Evolutionary conservation across 139 green algal species (phyloP), one percentile per base, ranked within the genome.

Genomic region (Marvania coccoides): DNA sequence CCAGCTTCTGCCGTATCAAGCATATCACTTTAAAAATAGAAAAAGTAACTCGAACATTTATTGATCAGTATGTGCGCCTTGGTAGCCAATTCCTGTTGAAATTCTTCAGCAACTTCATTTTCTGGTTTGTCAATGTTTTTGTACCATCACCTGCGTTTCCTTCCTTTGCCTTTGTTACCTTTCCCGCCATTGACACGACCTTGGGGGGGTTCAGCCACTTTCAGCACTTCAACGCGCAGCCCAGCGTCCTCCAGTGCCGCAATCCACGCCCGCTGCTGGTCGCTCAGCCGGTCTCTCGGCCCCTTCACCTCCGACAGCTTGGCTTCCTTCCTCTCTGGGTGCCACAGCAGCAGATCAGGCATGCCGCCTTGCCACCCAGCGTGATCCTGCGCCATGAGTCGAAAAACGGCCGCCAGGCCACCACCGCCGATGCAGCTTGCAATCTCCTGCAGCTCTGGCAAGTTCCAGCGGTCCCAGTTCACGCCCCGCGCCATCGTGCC

Each of bases 331-430:
- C 34, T 35, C 9, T 39, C 57, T 1, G 73, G 64, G 31, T 74
- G 70, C 90, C 88, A 96, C 65, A 96, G 80, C 70, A 96, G 69
- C 74, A 96, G 66, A 72, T 96, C 90, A 1, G 90, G 90, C 85
- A 95, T 87, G 36, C 87, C 89, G 30, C 84, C 73, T 67, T 59
- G 39, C 74, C 70, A 87, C 34, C 82, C 81, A 30, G 39, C 63
- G 55, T 84, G 77, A 64, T 96, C 88, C 63, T 93, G 70, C 2
- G 82, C 85, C 31, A 96, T 71, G 56, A 92, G 73, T 31, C 79
- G 74, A 51, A 78, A 87, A 46, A 96, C 77, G 1, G 75, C 81
- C 2, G 87, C 83, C 29, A 96, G 72, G 7, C 79, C 78, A 6
- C 70, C 39, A 6, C 77, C 75, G 0, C 88, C 85, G 7, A 96